Percentiles rank a stretch among this genome's conserved stretches.
phyloP scores from a whole-genome alignment of 1,284 basidiomycete species.

The Apiotrichum porosum region DNA sequence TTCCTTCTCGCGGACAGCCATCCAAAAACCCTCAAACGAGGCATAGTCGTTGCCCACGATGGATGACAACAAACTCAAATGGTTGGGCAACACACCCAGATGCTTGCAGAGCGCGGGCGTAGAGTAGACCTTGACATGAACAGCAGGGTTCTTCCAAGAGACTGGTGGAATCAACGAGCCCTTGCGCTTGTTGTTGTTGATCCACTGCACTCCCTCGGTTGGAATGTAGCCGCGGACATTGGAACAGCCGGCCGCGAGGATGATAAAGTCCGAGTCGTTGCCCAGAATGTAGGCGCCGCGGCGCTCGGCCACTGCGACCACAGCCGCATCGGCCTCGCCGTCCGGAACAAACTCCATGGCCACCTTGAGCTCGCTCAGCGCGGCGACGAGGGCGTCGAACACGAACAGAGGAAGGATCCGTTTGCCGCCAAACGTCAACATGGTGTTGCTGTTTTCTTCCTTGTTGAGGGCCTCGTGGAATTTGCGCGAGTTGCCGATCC shows the following conservation, averaged over 20 bases:
- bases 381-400: conserved; percentile 61
- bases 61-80: conserved; percentile 74
- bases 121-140: conserved; percentile 58
- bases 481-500: conserved; percentile 61
- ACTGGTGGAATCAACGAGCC: conserved; percentile 58
- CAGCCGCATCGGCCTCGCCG: conserved; percentile 78
- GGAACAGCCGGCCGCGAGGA: conserved; percentile 62
- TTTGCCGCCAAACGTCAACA: conserved; percentile 55
- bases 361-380: conserved; percentile 53
- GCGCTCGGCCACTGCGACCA: conserved; percentile 72
- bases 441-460: conserved; percentile 63
- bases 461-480: conserved; percentile 69
- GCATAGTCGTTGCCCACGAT: conserved; percentile 80
- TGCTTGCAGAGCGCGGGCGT: conserved; percentile 61
- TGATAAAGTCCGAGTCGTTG: conserved; percentile 74
- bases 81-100: conserved; percentile 61
- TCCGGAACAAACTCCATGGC: conserved; percentile 58
- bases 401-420: conserved; percentile 67
- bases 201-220: conserved; percentile 72
- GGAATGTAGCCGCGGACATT: conserved; percentile 64
- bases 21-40: neutral
- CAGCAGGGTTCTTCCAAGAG: conserved; percentile 43
- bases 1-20: neutral
- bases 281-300: conserved; percentile 69
- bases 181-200: conserved; percentile 30